Conservation (phyloP, 139 green algal genomes). For the Edaphochlamys debaryana region DNA sequence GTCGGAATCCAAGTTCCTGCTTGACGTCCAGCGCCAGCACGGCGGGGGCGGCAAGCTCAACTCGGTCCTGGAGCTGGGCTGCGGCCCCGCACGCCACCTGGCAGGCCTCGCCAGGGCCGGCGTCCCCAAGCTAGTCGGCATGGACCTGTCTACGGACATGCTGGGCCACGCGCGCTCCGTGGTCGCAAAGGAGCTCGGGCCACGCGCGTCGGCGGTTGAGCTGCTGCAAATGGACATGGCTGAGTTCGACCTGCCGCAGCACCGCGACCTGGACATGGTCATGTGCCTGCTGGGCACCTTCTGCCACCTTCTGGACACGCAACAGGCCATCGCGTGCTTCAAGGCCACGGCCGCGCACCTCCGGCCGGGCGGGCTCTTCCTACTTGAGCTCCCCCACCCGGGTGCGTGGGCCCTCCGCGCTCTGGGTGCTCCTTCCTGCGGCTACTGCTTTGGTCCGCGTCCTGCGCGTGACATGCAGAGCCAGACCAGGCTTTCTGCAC, state of each 20-base stretch:
- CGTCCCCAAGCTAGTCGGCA: conserved; percentile 33
- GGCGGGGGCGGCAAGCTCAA: conserved; percentile 12
- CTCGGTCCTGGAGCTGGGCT: conserved; percentile 59
- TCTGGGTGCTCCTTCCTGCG: too few relatives aligned
- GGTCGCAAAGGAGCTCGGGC: conserved; percentile 1
- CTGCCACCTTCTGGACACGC: conserved; percentile 53
- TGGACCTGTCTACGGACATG: conserved; percentile 54
- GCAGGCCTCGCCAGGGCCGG: conserved; percentile 47
- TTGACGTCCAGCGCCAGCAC: conserved; percentile 50
- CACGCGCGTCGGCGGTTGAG: background rate
- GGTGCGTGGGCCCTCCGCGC: too few relatives aligned
- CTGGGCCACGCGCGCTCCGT: conserved; percentile 43
- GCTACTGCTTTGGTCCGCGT: too few relatives aligned
- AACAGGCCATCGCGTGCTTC: conserved; percentile 41
- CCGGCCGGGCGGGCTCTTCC: conserved; percentile 45
- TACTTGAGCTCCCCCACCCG: conserved; percentile 59
- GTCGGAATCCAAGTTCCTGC: conserved; percentile 61
- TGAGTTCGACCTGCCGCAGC: conserved; percentile 20
- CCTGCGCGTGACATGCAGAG: too few relatives aligned
- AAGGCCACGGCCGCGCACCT: conserved; percentile 24
- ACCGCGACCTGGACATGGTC: conserved; percentile 46
- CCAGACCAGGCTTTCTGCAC: too few relatives aligned
- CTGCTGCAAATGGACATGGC: conserved; percentile 57
- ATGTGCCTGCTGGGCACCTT: conserved; percentile 64
- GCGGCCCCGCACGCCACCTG: conserved; percentile 54